Percentiles rank a stretch among this genome's conserved stretches.
Conservation (phyloP, 2,329 filamentous ascomycete species). For the Boeremia lycopersici region DNA sequence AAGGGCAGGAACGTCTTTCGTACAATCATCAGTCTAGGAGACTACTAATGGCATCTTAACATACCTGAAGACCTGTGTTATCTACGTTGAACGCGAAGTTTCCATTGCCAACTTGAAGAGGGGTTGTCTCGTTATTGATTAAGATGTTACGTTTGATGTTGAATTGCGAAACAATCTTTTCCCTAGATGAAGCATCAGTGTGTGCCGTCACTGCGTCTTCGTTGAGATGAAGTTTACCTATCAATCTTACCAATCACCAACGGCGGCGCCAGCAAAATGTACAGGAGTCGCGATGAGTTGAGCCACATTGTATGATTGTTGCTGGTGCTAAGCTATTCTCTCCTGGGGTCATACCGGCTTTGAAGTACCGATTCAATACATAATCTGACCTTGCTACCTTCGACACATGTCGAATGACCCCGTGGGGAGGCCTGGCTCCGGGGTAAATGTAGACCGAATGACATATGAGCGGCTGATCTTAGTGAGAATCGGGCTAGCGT, state of each 20-base stretch:
- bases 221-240: conserved; percentile 5
- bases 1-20: conserved; percentile 47
- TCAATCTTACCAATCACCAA: conserved; percentile 19
- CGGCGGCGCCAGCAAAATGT: background rate
- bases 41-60: background rate
- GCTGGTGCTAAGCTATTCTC: background rate
- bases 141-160: conserved; percentile 26
- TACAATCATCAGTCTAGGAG: too few relatives aligned
- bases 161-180: conserved; percentile 27
- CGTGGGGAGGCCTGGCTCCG: conserved; percentile 6
- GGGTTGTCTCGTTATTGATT: conserved; percentile 52
- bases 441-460: conserved; percentile 24
- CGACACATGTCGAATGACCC: background rate
- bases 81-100: conserved; percentile 56
- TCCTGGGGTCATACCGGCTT: background rate
- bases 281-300: background rate
- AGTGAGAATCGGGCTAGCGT: background rate
- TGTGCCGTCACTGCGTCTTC: background rate
- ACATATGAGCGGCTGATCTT: background rate
- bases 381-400: background rate
- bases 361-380: background rate
- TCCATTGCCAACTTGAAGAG: conserved; percentile 57
- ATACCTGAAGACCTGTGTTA: conserved; percentile 52
- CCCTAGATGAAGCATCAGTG: background rate
- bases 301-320: background rate